Evolutionary conservation across 441 rosid species (phyloP).

Genomic region (Pelargonium australe): DNA sequence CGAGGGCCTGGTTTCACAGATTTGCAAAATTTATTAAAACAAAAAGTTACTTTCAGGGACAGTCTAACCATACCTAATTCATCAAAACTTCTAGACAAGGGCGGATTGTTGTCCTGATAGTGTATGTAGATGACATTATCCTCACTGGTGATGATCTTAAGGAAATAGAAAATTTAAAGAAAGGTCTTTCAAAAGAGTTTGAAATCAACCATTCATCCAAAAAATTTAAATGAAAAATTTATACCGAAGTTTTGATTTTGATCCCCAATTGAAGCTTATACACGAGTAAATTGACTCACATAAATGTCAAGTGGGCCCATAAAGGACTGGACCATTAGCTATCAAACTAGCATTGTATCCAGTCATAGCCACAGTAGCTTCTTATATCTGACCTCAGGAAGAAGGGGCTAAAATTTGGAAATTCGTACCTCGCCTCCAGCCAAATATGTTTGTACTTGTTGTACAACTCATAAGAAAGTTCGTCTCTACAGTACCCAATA

Average conservation of each 20-base stretch:
- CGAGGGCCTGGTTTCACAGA: too few relatives aligned
- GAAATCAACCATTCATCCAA: background rate
- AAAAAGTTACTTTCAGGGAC: too few relatives aligned
- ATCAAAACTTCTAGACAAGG: too few relatives aligned
- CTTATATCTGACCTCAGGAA: background rate
- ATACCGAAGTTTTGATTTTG: background rate
- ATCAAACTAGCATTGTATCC: background rate
- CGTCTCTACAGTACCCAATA: conserved; percentile 96
- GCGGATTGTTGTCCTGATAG: too few relatives aligned
- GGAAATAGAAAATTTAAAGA: too few relatives aligned
- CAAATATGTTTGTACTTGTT: conserved; percentile 72
- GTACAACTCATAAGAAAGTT: conserved; percentile 74
- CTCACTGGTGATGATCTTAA: too few relatives aligned
- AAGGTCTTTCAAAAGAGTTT: too few relatives aligned
- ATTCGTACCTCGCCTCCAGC: conserved; percentile 58
- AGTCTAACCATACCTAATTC: too few relatives aligned
- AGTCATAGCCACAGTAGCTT: conserved; percentile 2
- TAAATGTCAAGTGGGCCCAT: background rate
- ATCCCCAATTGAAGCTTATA: background rate
- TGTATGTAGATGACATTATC: too few relatives aligned
- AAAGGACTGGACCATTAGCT: background rate
- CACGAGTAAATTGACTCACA: background rate
- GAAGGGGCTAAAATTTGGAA: conserved; percentile 11
- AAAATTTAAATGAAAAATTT: background rate
- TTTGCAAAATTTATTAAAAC: too few relatives aligned